Evolutionary conservation across 495 filamentous ascomycete species (phyloP).

Genomic region (Aspergillus sclerotiicarbonarius): DNA sequence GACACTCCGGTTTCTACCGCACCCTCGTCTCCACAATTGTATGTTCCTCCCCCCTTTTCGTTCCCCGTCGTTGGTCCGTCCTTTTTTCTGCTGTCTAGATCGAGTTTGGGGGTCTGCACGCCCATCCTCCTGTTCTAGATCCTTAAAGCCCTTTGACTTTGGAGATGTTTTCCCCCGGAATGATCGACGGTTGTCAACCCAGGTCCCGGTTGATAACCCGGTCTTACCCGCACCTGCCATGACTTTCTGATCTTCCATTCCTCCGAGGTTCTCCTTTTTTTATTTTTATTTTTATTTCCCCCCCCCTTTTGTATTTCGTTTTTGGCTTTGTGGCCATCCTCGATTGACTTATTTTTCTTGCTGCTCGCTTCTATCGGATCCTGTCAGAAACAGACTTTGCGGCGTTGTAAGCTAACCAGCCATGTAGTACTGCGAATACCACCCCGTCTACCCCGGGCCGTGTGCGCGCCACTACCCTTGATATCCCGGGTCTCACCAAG

Average conservation of each 20-base stretch:
- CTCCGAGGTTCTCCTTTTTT: not conserved
- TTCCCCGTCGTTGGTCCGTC: slow-evolving; percentile 18
- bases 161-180: not conserved
- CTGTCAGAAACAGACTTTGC: not conserved
- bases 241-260: slow-evolving; percentile 5
- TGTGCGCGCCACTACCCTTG: slow-evolving; percentile 77
- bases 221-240: not conserved
- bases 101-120: slow-evolving; percentile 2
- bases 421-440: slow-evolving; percentile 16
- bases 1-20: slow-evolving; percentile 71
- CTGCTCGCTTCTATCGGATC: not conserved
- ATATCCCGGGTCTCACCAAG: slow-evolving; percentile 86
- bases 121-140: slow-evolving; percentile 9
- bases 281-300: not conserved
- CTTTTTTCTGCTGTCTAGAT: slow-evolving; percentile 6
- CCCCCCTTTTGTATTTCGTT: slow-evolving; percentile 10
- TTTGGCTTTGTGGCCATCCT: not conserved
- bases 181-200: slow-evolving; percentile 6
- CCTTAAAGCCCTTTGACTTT: not conserved
- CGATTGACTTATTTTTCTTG: no score
- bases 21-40: slow-evolving; percentile 71
- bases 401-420: not conserved
- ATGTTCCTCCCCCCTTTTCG: slow-evolving; percentile 32
- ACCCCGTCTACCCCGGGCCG: slow-evolving; percentile 50
- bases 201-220: not conserved